Base-by-base conservation (phyloP, 345 rosid genomes). In the Hibiscus syriacus region DNA sequence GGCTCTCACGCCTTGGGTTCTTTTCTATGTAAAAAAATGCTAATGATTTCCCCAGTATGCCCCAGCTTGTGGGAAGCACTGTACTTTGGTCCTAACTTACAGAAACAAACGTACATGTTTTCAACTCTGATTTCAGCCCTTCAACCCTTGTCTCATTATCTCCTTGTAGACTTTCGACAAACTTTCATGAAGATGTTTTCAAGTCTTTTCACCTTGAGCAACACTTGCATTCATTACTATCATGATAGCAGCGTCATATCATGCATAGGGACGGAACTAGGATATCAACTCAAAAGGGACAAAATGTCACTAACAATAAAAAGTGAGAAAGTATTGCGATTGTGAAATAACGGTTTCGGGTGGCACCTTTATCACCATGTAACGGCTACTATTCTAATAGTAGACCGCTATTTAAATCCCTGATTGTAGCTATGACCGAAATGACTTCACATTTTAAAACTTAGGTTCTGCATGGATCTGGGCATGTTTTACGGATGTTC, bases 1-100 rank as follows among this genome's bases (percentile, higher is more conserved):
- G 67, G 67, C 20, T 22, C 6, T 38, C 46, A 10, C n/a, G 48
- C 26, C 27, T 20, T n/a, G 46, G 7, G 45, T 34, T 6, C n/a
- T 64, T 26, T 6, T 19, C 23, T 4, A 45, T 45, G 49, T 14
- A 45, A 4, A 17, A 48, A 41, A 46, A n/a, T 4, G 39, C 8
- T 9, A 27, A 46, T 48, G 56, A 65, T 27, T 65, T 23, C 68
- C 56, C 7, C 19, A 2, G 26, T 3, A 45, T 46, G 26, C 10
- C 56, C 54, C 43, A 48, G 43, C n/a, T 64, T 29, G 68, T 46
- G 68, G 56, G 56, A 27, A 46, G 41, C 41, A 48, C 68, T 64
- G 55, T 64, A 7, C 39, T 46, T 46, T 1, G 55, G 68, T 64
- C 68, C 1, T 23, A 45, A 16, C 39, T n/a, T 46, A 64, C 55